These are phyloP conservation scores for Hamamelis virginiana DNA, from an alignment of 164 flowering plant species.

Conservation along the genomic window DNA sequence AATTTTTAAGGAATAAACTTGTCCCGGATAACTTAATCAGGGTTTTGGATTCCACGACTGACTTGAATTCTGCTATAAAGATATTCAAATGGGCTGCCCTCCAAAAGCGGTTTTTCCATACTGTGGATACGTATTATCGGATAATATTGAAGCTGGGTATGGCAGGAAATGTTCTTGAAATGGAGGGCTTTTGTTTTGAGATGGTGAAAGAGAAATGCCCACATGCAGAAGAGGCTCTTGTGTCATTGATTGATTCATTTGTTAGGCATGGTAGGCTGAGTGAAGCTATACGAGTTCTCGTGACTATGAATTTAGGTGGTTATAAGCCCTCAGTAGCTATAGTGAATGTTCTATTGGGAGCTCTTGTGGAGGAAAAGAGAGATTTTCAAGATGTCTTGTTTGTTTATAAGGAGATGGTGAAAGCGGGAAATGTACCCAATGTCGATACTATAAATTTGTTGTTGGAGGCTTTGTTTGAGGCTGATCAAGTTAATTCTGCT, in stretches of 20 bases:
- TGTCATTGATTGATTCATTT: slow-evolving; percentile 37
- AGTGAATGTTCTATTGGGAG: slow-evolving; percentile 48
- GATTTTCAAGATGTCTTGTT: slow-evolving; percentile 48
- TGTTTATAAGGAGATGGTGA: slow-evolving; percentile 81
- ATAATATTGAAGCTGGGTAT: slow-evolving; percentile 62
- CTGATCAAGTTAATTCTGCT: slow-evolving; percentile 37
- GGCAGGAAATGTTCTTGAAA: slow-evolving; percentile 42
- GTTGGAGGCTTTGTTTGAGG: slow-evolving; percentile 52
- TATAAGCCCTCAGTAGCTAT: slow-evolving; percentile 33
- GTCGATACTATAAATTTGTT: slow-evolving; percentile 58
- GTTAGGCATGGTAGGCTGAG: slow-evolving; percentile 32
- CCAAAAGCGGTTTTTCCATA: slow-evolving; percentile 47
- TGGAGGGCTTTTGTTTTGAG: slow-evolving; percentile 49
- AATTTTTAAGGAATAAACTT: slow-evolving; percentile 34
- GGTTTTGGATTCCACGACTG: slow-evolving; percentile 44
- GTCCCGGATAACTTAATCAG: slow-evolving; percentile 42
- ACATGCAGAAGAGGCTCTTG: slow-evolving; percentile 32
- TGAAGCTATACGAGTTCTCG: slow-evolving; percentile 54
- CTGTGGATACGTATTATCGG: slow-evolving; percentile 40
- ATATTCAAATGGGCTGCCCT: slow-evolving; percentile 65
- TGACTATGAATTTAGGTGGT: slow-evolving; percentile 41
- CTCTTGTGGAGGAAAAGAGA: slow-evolving; percentile 43
- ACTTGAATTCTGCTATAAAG: slow-evolving; percentile 44
- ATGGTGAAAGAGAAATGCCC: slow-evolving; percentile 47
- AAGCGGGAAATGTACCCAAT: slow-evolving; percentile 51